Evolutionary conservation across 805 yeast genomes (phyloP).

Genomic region (Saccharomycopsis sp.): DNA sequence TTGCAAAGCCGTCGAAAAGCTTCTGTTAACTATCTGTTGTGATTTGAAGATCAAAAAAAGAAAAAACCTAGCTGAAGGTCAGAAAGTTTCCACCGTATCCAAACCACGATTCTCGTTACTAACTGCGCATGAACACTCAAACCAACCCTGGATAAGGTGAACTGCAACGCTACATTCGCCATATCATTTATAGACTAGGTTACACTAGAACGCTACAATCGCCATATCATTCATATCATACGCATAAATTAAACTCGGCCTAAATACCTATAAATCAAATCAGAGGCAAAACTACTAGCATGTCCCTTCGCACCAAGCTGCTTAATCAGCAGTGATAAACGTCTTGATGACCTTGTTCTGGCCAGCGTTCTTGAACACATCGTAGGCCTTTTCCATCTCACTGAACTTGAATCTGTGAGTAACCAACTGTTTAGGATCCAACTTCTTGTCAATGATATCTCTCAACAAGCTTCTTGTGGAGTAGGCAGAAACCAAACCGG

Average conservation of each 20-base stretch:
- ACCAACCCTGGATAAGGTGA: too few species aligned
- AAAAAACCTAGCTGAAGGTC: too few species aligned
- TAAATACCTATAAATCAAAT: background rate
- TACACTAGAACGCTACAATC: too few species aligned
- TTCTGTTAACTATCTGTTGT: too few species aligned
- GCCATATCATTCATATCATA: background rate
- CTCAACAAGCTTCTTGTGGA: conserved; percentile 35
- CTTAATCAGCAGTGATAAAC: background rate
- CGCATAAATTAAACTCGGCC: background rate
- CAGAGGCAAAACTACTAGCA: background rate
- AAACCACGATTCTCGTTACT: too few species aligned
- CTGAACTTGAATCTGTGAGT: conserved; percentile 51
- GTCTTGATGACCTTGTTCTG: conserved; percentile 49
- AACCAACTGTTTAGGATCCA: conserved; percentile 45
- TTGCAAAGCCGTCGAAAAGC: too few species aligned
- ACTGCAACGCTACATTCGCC: too few species aligned
- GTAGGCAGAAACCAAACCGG: conserved; percentile 46
- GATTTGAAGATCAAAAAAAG: too few species aligned
- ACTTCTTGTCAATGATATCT: conserved; percentile 28
- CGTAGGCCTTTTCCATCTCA: conserved; percentile 56
- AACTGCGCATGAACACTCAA: too few species aligned
- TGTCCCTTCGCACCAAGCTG: too few species aligned
- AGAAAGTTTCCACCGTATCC: too few species aligned
- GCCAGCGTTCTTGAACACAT: conserved; percentile 46
- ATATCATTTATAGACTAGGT: too few species aligned